phyloP scores from a whole-genome alignment of 768 basidiomycete species.

The Mycena haematopus region DNA sequence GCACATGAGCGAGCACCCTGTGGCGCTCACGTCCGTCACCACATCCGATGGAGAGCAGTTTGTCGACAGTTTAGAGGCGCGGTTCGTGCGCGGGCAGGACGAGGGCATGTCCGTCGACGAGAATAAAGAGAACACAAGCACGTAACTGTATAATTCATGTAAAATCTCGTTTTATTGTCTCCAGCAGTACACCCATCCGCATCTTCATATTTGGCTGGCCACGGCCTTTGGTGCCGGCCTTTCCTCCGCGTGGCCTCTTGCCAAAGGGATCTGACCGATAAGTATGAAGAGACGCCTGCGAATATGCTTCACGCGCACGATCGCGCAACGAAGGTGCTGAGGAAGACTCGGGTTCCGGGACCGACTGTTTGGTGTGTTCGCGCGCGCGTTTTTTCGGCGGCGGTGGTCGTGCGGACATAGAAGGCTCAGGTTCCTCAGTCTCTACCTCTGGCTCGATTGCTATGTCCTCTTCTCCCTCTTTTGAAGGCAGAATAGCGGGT shows the following conservation, averaged over 20 bases:
- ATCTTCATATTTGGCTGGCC: constrained; percentile 78
- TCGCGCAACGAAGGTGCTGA: constrained; percentile 56
- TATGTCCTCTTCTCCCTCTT: constrained; percentile 22
- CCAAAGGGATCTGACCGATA: constrained; percentile 55
- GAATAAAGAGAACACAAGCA: constrained; percentile 56
- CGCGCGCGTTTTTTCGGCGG: neutral
- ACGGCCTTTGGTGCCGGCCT: constrained; percentile 39
- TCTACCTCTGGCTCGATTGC: constrained; percentile 25
- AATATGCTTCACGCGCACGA: constrained; percentile 68
- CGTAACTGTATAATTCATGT: constrained; percentile 33
- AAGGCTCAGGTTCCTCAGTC: constrained; percentile 13
- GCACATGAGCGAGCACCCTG: constrained; percentile 83
- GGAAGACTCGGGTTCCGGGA: constrained; percentile 13
- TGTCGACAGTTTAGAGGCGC: constrained; percentile 56
- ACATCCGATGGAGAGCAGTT: constrained; percentile 39
- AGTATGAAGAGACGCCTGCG: constrained; percentile 60
- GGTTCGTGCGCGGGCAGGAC: constrained; percentile 57
- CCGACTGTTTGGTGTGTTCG: neutral
- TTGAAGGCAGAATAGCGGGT: constrained; percentile 20
- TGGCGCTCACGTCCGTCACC: constrained; percentile 70
- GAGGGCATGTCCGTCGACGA: constrained; percentile 59
- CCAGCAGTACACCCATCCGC: constrained; percentile 86
- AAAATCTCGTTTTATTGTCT: constrained; percentile 77
- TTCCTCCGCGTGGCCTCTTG: constrained; percentile 35
- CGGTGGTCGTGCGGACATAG: neutral